Evolutionary conservation across 2,329 filamentous ascomycete genomes (phyloP).

Genomic region (Cordyceps farinosa): DNA sequence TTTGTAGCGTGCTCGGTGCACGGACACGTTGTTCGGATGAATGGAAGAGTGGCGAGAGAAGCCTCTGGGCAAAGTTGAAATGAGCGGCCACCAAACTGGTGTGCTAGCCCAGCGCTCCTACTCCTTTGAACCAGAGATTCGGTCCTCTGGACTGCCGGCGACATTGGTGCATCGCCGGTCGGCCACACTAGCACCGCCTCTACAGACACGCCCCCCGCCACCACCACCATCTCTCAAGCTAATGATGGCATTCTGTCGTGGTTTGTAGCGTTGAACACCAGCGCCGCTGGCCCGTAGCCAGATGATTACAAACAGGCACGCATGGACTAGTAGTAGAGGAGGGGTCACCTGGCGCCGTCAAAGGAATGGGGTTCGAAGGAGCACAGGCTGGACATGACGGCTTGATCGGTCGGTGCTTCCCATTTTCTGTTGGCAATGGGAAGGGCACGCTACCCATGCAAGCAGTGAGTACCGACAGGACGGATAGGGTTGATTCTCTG

Average conservation of each 20-base stretch:
- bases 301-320: neutral
- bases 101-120: neutral
- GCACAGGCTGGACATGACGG: neutral
- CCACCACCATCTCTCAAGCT: neutral
- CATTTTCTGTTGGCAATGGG: neutral
- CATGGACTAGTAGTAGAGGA: neutral
- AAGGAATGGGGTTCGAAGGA: neutral
- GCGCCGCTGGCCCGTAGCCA: neutral
- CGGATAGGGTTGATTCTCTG: neutral
- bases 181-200: neutral
- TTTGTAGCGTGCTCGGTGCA: neutral
- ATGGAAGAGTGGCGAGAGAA: neutral
- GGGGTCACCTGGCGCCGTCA: neutral
- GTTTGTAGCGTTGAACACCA: neutral
- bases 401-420: neutral
- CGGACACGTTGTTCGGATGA: constrained; percentile 14
- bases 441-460: no score
- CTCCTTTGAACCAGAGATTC: neutral
- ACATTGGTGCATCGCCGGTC: neutral
- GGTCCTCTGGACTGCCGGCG: neutral
- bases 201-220: constrained; percentile 7
- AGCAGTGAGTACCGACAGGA: neutral
- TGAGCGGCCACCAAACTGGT: neutral
- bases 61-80: neutral
- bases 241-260: constrained; percentile 8